A percentile compares a stretch with the other conserved stretches of the same genome.
phyloP scores from a whole-genome alignment of 345 rosid species.

The Turritis glabra region DNA sequence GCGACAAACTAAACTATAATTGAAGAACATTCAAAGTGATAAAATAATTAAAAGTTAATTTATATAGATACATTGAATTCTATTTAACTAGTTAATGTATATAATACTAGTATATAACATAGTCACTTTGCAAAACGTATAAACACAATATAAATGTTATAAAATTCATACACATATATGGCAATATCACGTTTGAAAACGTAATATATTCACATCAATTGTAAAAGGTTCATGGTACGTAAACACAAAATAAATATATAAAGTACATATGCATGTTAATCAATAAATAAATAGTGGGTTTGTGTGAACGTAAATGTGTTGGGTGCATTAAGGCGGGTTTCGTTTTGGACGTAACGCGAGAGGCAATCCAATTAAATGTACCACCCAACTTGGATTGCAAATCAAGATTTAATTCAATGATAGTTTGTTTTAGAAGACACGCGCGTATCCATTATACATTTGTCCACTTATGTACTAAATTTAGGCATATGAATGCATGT shows the following conservation, averaged over 20 bases:
- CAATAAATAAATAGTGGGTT: background rate
- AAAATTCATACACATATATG: background rate
- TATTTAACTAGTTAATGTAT: background rate
- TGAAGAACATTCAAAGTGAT: too few species aligned
- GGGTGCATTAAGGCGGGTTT: slow-evolving; percentile 13
- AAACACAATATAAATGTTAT: background rate
- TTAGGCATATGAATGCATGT: background rate
- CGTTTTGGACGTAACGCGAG: slow-evolving; percentile 24
- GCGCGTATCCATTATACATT: slow-evolving; percentile 15
- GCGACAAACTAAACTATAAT: too few species aligned
- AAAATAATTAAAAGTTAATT: too few species aligned
- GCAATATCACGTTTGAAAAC: background rate
- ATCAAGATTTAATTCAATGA: slow-evolving; percentile 15
- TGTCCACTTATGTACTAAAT: background rate
- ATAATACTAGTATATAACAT: background rate
- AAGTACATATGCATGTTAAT: background rate
- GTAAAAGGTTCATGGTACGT: background rate
- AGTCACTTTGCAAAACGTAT: background rate
- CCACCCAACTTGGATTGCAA: slow-evolving; percentile 30
- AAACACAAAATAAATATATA: background rate
- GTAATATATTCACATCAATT: background rate
- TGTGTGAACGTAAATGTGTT: slow-evolving; percentile 11
- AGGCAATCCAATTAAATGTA: slow-evolving; percentile 10
- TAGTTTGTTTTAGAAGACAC: slow-evolving; percentile 3
- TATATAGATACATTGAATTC: too few species aligned